A percentile compares a stretch with the other conserved stretches of the same genome.
These are phyloP conservation scores for Saturnispora besseyi DNA, from an alignment of 805 yeast species.

Conservation along the genomic window DNA sequence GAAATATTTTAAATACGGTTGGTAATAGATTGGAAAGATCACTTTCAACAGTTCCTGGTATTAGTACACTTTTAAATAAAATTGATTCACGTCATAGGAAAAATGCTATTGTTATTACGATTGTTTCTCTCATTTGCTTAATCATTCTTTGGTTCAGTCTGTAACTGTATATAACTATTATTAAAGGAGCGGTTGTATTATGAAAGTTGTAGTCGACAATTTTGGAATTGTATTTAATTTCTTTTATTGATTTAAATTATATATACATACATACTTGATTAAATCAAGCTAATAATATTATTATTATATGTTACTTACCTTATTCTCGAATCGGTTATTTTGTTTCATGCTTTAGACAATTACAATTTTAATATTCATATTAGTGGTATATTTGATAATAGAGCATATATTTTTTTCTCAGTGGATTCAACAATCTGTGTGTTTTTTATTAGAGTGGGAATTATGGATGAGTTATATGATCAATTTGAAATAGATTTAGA, in stretches of 20 bases:
- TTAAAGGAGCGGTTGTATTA: not conserved
- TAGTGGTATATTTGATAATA: no score
- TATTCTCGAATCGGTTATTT: no score
- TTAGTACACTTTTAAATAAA: constrained; percentile 62
- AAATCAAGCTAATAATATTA: no score
- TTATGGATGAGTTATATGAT: constrained; percentile 2
- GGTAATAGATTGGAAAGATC: constrained; percentile 54
- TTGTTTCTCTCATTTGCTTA: constrained; percentile 64
- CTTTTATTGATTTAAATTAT: no score
- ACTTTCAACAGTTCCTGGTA: constrained; percentile 70
- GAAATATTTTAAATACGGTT: constrained; percentile 52
- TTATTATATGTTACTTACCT: no score
- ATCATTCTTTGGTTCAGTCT: constrained; percentile 41
- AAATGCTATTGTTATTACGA: constrained; percentile 76
- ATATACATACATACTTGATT: no score
- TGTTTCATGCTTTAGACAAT: no score
- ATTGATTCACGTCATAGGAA: constrained; percentile 85
- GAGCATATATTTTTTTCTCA: not conserved
- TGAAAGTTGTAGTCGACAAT: not conserved
- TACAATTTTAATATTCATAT: no score
- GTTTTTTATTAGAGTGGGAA: not conserved
- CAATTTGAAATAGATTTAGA: not conserved
- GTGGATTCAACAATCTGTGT: not conserved
- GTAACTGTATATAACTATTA: constrained; percentile 1
- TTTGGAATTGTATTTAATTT: not conserved